Evolutionary conservation across 2,329 filamentous ascomycete species (phyloP).

Genomic region (Teratosphaeria gauchensis): DNA sequence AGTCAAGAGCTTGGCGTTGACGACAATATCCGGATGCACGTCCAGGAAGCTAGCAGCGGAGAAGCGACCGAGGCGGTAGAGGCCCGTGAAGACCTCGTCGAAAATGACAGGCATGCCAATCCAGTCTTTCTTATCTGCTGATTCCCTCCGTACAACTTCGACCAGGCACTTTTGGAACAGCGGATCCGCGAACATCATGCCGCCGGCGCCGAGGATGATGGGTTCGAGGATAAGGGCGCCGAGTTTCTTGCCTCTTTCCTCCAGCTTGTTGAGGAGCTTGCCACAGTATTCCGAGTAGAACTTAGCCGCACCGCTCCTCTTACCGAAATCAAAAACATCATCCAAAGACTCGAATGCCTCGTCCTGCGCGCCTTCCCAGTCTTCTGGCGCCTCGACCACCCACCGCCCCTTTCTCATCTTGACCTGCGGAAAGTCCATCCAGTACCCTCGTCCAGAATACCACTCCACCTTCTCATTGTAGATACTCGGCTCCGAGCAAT

Average conservation of each 20-base stretch:
- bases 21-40: constrained; percentile 61
- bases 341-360: constrained; percentile 39
- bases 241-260: constrained; percentile 52
- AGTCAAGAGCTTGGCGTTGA: constrained; percentile 76
- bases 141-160: constrained; percentile 47
- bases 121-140: constrained; percentile 43
- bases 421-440: constrained; percentile 71
- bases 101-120: constrained; percentile 68
- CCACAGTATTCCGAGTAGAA: constrained; percentile 26
- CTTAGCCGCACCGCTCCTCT: constrained; percentile 10
- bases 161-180: constrained; percentile 68
- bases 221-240: constrained; percentile 75
- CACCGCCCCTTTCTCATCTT: constrained; percentile 58
- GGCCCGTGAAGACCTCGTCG: constrained; percentile 79
- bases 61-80: constrained; percentile 70
- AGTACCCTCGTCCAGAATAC: constrained; percentile 68
- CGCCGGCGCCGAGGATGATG: constrained; percentile 69
- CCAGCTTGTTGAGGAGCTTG: constrained; percentile 39
- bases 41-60: constrained; percentile 61
- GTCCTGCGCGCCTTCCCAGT: constrained; percentile 31
- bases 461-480: constrained; percentile 80
- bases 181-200: constrained; percentile 77
- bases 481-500: constrained; percentile 65
- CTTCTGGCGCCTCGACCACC: constrained; percentile 49
- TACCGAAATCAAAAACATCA: constrained; percentile 51